Evolutionary conservation across 306 rosid genomes (phyloP).

Genomic region (Gastrolobium bilobum): DNA sequence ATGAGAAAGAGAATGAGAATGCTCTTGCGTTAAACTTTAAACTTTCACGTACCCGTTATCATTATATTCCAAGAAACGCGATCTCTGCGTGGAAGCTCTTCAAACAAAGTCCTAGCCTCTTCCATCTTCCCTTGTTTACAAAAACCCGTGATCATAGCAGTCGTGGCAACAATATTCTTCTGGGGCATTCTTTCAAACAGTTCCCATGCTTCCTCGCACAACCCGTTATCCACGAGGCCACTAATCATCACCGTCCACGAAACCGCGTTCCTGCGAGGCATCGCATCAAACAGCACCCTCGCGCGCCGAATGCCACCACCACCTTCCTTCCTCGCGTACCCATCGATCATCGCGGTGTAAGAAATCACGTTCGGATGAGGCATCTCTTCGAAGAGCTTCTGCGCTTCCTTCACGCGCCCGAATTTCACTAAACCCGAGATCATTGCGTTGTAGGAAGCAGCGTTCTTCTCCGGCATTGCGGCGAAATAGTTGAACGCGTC

Average conservation of each 20-base stretch:
- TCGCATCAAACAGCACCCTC: slow-evolving; percentile 59
- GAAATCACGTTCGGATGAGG: slow-evolving; percentile 60
- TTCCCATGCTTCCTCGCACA: slow-evolving; percentile 60
- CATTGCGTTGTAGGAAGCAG: slow-evolving; percentile 63
- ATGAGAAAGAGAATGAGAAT: neutral
- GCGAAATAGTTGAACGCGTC: slow-evolving; percentile 54
- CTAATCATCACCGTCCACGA: slow-evolving; percentile 67
- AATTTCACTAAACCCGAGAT: slow-evolving; percentile 56
- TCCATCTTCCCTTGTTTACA: slow-evolving; percentile 62
- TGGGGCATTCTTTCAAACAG: slow-evolving; percentile 61
- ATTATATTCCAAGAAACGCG: slow-evolving; percentile 66
- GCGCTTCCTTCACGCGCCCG: slow-evolving; percentile 60
- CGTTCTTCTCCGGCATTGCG: slow-evolving; percentile 53
- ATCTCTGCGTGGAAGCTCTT: slow-evolving; percentile 54
- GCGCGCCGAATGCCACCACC: slow-evolving; percentile 58
- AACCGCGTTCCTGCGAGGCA: slow-evolving; percentile 55
- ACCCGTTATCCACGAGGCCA: slow-evolving; percentile 62
- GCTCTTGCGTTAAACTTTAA: neutral
- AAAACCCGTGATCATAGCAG: slow-evolving; percentile 66
- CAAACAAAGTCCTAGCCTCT: slow-evolving; percentile 60
- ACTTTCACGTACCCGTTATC: slow-evolving; percentile 54
- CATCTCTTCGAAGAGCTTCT: slow-evolving; percentile 58
- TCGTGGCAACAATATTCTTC: slow-evolving; percentile 53
- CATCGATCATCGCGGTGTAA: slow-evolving; percentile 64
- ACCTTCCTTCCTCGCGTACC: slow-evolving; percentile 51